Percentiles rank a stretch among this genome's conserved stretches.
phyloP scores from a whole-genome alignment of 305 asterid genomes.

The Solanum hybrid region DNA sequence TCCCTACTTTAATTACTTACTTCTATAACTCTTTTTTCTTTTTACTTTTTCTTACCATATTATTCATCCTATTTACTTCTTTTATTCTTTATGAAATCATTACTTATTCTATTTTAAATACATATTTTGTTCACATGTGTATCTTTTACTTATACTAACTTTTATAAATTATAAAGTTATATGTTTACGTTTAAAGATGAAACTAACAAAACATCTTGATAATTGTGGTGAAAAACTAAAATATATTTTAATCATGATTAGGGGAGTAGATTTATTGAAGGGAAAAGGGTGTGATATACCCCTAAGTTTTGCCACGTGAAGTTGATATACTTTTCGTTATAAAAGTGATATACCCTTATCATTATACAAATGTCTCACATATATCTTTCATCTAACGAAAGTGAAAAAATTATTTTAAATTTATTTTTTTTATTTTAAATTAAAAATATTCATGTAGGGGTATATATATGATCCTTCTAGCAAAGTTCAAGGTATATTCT shows the following conservation, averaged over 20 bases:
- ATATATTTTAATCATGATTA: not conserved
- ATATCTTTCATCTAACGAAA: not conserved
- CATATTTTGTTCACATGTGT: not conserved
- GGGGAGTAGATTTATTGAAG: not conserved
- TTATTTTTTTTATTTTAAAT: too few relatives aligned
- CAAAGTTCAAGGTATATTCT: too few relatives aligned
- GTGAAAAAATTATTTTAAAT: not conserved
- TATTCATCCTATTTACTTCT: not conserved
- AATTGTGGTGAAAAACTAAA: not conserved
- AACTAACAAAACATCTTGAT: not conserved
- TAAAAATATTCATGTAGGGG: not conserved
- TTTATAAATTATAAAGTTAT: not conserved
- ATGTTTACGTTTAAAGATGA: not conserved
- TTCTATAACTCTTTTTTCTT: not conserved
- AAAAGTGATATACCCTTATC: not conserved
- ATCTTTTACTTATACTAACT: not conserved
- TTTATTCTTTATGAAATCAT: not conserved
- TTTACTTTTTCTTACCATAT: not conserved
- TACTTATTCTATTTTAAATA: not conserved
- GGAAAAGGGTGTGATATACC: not conserved
- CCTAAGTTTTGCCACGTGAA: not conserved
- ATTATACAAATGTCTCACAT: not conserved
- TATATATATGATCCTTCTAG: not conserved
- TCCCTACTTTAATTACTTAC: not conserved
- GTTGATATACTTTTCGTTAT: not conserved